phyloP scores from a whole-genome alignment of 2,329 filamentous ascomycete species.

The Xylaria sp. region DNA sequence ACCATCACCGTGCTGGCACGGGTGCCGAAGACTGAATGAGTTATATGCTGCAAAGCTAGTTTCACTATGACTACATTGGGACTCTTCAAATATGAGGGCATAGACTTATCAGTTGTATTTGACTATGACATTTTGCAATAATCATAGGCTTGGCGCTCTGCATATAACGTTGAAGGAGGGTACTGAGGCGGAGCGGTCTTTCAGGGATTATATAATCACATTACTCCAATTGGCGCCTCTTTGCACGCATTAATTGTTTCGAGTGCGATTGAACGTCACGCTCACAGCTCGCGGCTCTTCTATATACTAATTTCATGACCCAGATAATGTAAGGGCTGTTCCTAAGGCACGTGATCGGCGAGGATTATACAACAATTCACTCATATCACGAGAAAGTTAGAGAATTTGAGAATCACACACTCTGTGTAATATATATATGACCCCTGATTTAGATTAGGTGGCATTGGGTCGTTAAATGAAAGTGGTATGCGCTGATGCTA shows the following conservation, averaged over 20 bases:
- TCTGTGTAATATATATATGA: not conserved
- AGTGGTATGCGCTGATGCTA: constrained; percentile 16
- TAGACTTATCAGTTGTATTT: not conserved
- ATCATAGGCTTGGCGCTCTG: not conserved
- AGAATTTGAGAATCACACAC: not conserved
- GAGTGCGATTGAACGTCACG: not conserved
- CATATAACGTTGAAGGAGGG: constrained; percentile 3
- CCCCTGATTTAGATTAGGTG: not conserved
- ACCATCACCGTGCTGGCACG: constrained; percentile 68
- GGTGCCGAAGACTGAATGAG: constrained; percentile 43
- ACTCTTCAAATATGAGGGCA: not conserved
- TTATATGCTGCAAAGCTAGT: not conserved
- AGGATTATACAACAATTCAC: not conserved
- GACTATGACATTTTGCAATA: not conserved
- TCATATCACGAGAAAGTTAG: not conserved
- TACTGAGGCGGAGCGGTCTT: not conserved
- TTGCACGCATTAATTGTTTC: not conserved
- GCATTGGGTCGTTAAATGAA: constrained; percentile 24
- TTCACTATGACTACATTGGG: not conserved
- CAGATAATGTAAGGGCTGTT: not conserved
- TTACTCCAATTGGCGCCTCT: not conserved
- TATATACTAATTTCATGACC: not conserved
- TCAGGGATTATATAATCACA: not conserved
- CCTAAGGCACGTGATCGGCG: not conserved
- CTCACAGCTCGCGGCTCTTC: no score